Conservation (phyloP, 768 basidiomycete genomes). For the Mycena leptocephala region DNA sequence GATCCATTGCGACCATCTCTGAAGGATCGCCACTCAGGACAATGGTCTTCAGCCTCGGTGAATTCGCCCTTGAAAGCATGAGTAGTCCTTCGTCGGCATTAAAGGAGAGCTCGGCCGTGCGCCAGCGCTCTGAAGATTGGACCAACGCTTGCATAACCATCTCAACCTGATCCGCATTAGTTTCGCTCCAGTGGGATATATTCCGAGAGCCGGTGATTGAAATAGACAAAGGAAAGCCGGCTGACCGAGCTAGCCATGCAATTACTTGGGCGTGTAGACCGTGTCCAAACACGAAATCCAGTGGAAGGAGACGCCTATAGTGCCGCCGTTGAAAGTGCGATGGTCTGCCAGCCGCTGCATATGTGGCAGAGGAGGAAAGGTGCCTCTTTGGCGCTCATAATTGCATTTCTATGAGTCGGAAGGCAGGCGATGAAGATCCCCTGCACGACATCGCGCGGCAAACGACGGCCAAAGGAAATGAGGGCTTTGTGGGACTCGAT, state of each 20-base stretch:
- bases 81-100: not conserved
- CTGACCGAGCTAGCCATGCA: not conserved
- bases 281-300: not conserved
- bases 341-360: not conserved
- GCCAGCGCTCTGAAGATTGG: not conserved
- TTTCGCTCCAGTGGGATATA: not conserved
- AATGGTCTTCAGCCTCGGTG: not conserved
- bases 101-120: not conserved
- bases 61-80: not conserved
- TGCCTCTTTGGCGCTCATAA: not conserved
- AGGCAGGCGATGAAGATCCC: conserved; percentile 3
- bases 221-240: not conserved
- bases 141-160: not conserved
- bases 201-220: not conserved
- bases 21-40: not conserved
- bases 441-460: not conserved
- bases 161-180: not conserved
- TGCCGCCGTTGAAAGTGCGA: not conserved
- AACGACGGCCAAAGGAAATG: not conserved
- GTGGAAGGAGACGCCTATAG: not conserved
- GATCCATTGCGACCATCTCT: not conserved
- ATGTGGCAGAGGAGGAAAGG: not conserved
- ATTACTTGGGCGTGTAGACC: not conserved
- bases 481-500: not conserved
- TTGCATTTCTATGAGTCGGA: not conserved